Conservation (phyloP, 371 early-diverging fungal species). For the Mucor lusitanicus region DNA sequence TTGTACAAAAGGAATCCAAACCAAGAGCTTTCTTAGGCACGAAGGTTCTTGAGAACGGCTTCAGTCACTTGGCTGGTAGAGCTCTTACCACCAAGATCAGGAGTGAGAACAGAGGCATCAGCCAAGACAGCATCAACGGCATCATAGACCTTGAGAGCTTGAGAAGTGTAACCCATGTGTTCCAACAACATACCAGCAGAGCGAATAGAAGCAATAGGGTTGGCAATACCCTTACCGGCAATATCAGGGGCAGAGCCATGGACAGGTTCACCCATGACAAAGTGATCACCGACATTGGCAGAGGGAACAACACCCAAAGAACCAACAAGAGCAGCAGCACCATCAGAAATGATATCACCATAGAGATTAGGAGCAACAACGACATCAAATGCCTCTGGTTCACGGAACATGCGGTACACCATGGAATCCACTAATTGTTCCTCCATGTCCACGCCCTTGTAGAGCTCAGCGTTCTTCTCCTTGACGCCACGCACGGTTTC, state of each 20-base stretch:
- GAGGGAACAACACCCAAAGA: conserved; percentile 93
- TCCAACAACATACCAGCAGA: conserved; percentile 90
- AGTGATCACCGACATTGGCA: conserved; percentile 90
- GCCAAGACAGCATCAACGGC: conserved; percentile 84
- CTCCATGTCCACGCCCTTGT: conserved; percentile 72
- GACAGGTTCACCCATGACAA: conserved; percentile 94
- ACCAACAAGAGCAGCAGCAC: conserved; percentile 94
- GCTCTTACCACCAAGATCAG: conserved; percentile 90
- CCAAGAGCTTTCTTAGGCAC: conserved; percentile 1
- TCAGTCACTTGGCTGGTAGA: conserved; percentile 84
- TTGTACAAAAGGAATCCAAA: background rate
- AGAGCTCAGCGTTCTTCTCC: conserved; percentile 60
- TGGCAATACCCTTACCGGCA: conserved; percentile 92
- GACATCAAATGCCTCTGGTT: conserved; percentile 94
- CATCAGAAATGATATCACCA: conserved; percentile 95
- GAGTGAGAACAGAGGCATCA: conserved; percentile 72
- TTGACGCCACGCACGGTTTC: conserved; percentile 82
- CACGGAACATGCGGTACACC: conserved; percentile 96
- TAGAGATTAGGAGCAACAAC: conserved; percentile 95
- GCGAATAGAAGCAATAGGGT: conserved; percentile 92
- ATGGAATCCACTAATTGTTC: conserved; percentile 96
- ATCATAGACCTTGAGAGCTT: conserved; percentile 78
- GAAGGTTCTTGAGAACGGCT: conserved; percentile 72
- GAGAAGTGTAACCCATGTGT: conserved; percentile 73
- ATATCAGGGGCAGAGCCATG: conserved; percentile 98